Evolutionary conservation across 1,284 basidiomycete species (phyloP).

Genomic region (Papiliotrema nemorosa): DNA sequence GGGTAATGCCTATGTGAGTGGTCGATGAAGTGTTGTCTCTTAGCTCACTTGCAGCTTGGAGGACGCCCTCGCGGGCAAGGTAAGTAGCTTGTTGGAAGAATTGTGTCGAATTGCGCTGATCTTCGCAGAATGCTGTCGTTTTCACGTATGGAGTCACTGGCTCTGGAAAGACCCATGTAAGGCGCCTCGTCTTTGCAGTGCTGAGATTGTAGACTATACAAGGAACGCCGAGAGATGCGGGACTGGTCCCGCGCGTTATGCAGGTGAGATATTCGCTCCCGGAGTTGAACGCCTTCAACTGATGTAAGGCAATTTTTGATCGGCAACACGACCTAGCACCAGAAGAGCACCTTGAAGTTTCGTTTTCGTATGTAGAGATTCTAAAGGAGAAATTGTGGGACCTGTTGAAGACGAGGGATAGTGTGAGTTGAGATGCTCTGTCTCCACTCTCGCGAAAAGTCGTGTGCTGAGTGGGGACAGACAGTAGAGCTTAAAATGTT

Average conservation of each 20-base stretch:
- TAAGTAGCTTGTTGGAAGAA: too few species aligned
- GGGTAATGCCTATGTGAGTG: conserved; percentile 25
- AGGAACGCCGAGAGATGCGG: conserved; percentile 62
- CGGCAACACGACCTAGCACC: too few species aligned
- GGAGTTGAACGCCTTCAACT: too few species aligned
- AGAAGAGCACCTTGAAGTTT: not conserved
- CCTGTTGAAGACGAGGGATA: conserved; percentile 54
- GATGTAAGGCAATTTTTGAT: conserved; percentile 53
- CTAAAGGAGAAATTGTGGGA: conserved; percentile 84
- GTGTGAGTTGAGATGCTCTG: not conserved
- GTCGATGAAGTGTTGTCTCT: not conserved
- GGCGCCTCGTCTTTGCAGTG: conserved; percentile 1
- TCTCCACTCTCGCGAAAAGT: too few species aligned
- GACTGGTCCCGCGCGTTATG: conserved; percentile 73
- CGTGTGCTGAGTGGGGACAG: too few species aligned
- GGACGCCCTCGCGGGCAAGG: conserved; percentile 23
- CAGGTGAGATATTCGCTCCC: conserved; percentile 56
- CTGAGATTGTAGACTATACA: conserved; percentile 65
- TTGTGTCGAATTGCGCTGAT: too few species aligned
- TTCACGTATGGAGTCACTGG: conserved; percentile 41
- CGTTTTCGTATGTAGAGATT: conserved; percentile 55
- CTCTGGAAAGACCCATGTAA: conserved; percentile 40
- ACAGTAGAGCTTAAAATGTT: conserved; percentile 76
- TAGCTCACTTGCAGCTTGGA: conserved; percentile 13
- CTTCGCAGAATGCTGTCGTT: conserved; percentile 25